Percentiles rank a stretch among this genome's conserved stretches.
Evolutionary conservation across 2,329 filamentous ascomycete species (phyloP).

Genomic region (Alternaria sp.): DNA sequence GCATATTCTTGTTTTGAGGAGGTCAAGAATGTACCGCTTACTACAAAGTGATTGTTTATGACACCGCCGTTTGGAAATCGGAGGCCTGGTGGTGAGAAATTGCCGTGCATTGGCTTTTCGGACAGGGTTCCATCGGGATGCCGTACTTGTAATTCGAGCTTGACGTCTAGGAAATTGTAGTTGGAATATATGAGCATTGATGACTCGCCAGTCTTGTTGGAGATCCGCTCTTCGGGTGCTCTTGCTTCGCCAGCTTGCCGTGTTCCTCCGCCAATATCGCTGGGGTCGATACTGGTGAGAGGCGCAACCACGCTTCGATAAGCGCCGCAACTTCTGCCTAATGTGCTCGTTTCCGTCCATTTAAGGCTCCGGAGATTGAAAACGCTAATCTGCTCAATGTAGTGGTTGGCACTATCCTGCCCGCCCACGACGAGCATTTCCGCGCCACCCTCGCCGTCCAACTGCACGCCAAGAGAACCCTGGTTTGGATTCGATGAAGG

Average conservation of each 20-base stretch:
- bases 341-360: constrained; percentile 88
- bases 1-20: constrained; percentile 99
- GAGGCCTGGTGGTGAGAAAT: constrained; percentile 87
- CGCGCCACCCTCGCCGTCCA: constrained; percentile 89
- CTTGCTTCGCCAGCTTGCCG: constrained; percentile 52
- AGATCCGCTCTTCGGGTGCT: constrained; percentile 39
- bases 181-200: constrained; percentile 98
- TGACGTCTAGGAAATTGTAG: constrained; percentile 98
- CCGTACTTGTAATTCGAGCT: constrained; percentile 90
- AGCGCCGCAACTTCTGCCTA: constrained; percentile 93
- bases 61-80: constrained; percentile 96
- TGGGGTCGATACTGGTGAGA: constrained; percentile 70
- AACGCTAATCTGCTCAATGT: constrained; percentile 98
- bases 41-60: constrained; percentile 95
- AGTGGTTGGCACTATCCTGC: constrained; percentile 97
- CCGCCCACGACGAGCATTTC: constrained; percentile 98
- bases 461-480: constrained; percentile 83
- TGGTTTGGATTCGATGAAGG: constrained; percentile 84
- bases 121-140: constrained; percentile 81
- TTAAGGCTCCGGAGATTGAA: constrained; percentile 95
- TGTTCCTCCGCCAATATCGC: constrained; percentile 70
- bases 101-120: constrained; percentile 88
- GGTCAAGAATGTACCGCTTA: constrained; percentile 95
- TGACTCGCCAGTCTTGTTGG: constrained; percentile 55
- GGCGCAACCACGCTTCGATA: constrained; percentile 96